Evolutionary conservation across 2,329 filamentous ascomycete genomes (phyloP).

Genomic region (Fusarium cyanostomum): DNA sequence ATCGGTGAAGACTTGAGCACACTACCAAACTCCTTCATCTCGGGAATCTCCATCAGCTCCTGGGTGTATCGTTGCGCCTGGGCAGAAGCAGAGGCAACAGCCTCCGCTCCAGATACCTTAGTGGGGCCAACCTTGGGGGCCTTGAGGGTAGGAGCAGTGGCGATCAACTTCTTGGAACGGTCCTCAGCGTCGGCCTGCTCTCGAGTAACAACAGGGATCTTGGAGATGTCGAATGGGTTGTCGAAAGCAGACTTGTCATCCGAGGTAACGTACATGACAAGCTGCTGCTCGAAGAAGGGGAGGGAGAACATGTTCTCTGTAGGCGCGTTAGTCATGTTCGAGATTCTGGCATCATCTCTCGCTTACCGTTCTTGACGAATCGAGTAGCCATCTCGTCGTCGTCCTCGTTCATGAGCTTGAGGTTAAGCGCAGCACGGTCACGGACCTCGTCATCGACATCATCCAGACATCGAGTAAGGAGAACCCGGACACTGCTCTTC

Average conservation of each 20-base stretch:
- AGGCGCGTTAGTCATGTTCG: conserved; percentile 15
- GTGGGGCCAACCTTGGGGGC: conserved; percentile 82
- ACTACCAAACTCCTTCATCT: conserved; percentile 87
- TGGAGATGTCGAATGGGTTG: conserved; percentile 86
- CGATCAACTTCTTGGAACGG: conserved; percentile 95
- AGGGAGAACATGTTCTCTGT: conserved; percentile 94
- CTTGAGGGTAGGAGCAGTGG: conserved; percentile 91
- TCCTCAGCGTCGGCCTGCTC: conserved; percentile 97
- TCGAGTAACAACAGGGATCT: conserved; percentile 90
- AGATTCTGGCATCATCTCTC: neutral
- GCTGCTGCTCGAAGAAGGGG: conserved; percentile 93
- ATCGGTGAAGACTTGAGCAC: conserved; percentile 90
- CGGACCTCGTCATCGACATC: conserved; percentile 98
- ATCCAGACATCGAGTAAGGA: conserved; percentile 92
- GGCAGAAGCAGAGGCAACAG: conserved; percentile 78
- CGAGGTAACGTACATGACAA: conserved; percentile 96
- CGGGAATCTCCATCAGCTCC: conserved; percentile 87
- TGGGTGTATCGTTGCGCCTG: conserved; percentile 89
- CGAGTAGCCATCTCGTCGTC: conserved; percentile 85
- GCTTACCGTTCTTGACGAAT: conserved; percentile 90
- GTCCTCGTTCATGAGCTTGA: conserved; percentile 91
- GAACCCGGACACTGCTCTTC: conserved; percentile 92
- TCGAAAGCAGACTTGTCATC: conserved; percentile 88
- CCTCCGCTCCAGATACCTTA: conserved; percentile 78
- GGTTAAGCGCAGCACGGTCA: conserved; percentile 91